Evolutionary conservation across 2,329 filamentous ascomycete genomes (phyloP), one percentile per base, ranked within the genome.

Genomic region (Fusarium robinianum): DNA sequence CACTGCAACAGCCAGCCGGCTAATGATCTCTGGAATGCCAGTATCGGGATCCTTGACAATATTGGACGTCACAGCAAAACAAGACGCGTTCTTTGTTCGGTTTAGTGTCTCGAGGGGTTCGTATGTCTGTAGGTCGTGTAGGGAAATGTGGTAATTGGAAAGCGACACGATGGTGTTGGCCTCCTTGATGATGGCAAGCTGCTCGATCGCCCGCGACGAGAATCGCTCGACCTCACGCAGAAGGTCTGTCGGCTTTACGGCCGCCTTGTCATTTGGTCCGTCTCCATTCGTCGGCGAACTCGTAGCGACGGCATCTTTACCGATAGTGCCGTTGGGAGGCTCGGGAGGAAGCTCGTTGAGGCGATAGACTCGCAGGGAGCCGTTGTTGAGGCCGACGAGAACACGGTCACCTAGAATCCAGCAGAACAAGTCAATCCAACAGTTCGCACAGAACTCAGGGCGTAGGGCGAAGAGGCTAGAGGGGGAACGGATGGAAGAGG

Each of bases 111-210:
- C 88, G 62, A 92, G 81, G 44, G 91, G 77, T 54, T 87, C 79
- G 68, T 95, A 96, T 19, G 83, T 88, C 53, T 92, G 84, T 15
- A 95, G 77, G 67, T 99, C 91, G 71, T 99, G 85, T 22, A 97
- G 83, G 15, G 88, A 94, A 55, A 99, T 82, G 68, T 91, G 82
- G 59, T 87, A 89, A 69, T 95, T 95, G 53, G 91, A 95, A 41
- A 99, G 76, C 11, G 91, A 96, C 46, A 99, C 83, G 31, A 99
- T 81, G 14, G 90, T 86, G 67, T 88, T 94, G 41, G 91, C 90
- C 69, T 97, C 94, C 64, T 96, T 97, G 64, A 99, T 91, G 46
- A 95, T 86, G 44, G 91, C 92, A 11, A 99, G 82, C 74, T 99
- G 92, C 62, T 96, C 91, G 53, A 99, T 85, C 40, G 90, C 85